phyloP scores from a whole-genome alignment of 2,329 filamentous ascomycete genomes.

The Hymenotorrendiella dingleyae region DNA sequence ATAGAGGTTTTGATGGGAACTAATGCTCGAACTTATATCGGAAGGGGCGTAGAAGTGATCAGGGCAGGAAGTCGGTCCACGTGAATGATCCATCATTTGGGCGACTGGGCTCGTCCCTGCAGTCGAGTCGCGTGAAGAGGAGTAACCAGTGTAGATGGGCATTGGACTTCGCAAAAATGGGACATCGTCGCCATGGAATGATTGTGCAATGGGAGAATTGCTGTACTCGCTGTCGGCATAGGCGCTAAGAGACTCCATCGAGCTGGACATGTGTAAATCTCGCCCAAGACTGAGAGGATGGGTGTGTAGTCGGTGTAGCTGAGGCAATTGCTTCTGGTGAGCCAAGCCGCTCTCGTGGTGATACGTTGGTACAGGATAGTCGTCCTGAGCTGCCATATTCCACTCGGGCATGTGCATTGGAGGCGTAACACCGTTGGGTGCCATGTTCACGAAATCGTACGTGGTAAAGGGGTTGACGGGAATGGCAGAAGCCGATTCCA shows the following conservation, averaged over 20 bases:
- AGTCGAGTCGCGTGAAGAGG: constrained; percentile 45
- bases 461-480: constrained; percentile 28
- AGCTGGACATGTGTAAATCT: constrained; percentile 24
- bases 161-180: constrained; percentile 50
- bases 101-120: constrained; percentile 49
- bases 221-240: constrained; percentile 49
- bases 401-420: constrained; percentile 28
- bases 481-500: constrained; percentile 21
- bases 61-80: constrained; percentile 54
- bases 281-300: constrained; percentile 39
- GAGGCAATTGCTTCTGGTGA: constrained; percentile 37
- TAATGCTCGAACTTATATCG: constrained; percentile 54
- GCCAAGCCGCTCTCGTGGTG: constrained; percentile 19
- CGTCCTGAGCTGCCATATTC: constrained; percentile 26
- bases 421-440: constrained; percentile 25
- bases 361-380: constrained; percentile 25
- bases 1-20: constrained; percentile 53
- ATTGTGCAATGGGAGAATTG: constrained; percentile 46
- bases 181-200: constrained; percentile 48
- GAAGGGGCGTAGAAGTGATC: constrained; percentile 55
- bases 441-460: constrained; percentile 37
- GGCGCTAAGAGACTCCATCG: constrained; percentile 47
- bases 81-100: constrained; percentile 46
- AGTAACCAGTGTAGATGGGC: constrained; percentile 52
- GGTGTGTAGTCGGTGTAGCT: constrained; percentile 43